These are phyloP conservation scores for Penicillium sp. DNA, from an alignment of 2,329 filamentous ascomycete genomes.

Conservation along the genomic window DNA sequence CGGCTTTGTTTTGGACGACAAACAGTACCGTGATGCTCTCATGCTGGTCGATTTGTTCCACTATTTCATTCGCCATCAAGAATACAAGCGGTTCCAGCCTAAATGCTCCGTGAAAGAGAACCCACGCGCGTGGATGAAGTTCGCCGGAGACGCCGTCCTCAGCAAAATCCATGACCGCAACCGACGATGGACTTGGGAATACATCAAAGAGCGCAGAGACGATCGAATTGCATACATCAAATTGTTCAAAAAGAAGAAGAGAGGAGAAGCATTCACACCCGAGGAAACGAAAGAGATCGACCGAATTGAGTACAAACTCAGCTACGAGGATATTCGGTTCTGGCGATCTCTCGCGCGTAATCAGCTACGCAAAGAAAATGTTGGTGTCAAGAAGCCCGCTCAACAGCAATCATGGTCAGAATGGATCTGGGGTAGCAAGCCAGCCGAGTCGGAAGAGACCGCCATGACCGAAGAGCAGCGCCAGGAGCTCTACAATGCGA, in stretches of 20 bases:
- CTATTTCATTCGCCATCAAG: slow-evolving; percentile 95
- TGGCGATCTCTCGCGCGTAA: slow-evolving; percentile 95
- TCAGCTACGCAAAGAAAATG: slow-evolving; percentile 91
- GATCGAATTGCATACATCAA: slow-evolving; percentile 87
- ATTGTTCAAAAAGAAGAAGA: slow-evolving; percentile 92
- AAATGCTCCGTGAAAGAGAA: slow-evolving; percentile 84
- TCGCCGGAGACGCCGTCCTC: slow-evolving; percentile 85
- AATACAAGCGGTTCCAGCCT: slow-evolving; percentile 91
- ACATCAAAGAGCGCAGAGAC: slow-evolving; percentile 88
- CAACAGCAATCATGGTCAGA: slow-evolving; percentile 84
- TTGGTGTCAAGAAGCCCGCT: slow-evolving; percentile 72
- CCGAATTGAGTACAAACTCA: slow-evolving; percentile 80
- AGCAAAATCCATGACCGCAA: slow-evolving; percentile 95
- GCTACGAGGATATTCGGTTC: slow-evolving; percentile 94
- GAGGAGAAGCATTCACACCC: slow-evolving; percentile 66
- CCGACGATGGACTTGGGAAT: slow-evolving; percentile 92
- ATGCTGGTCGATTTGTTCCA: slow-evolving; percentile 99
- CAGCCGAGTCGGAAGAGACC: slow-evolving; percentile 72
- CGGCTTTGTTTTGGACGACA: slow-evolving; percentile 93
- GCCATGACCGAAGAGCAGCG: slow-evolving; percentile 94
- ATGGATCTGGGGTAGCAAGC: slow-evolving; percentile 87
- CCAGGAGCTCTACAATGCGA: slow-evolving; percentile 94
- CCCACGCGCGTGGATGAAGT: slow-evolving; percentile 86
- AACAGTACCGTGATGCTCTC: slow-evolving; percentile 93
- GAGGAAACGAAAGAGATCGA: slow-evolving; percentile 73